Conservation (phyloP, 2,329 filamentous ascomycete genomes). For the Colletotrichum tofieldiae region DNA sequence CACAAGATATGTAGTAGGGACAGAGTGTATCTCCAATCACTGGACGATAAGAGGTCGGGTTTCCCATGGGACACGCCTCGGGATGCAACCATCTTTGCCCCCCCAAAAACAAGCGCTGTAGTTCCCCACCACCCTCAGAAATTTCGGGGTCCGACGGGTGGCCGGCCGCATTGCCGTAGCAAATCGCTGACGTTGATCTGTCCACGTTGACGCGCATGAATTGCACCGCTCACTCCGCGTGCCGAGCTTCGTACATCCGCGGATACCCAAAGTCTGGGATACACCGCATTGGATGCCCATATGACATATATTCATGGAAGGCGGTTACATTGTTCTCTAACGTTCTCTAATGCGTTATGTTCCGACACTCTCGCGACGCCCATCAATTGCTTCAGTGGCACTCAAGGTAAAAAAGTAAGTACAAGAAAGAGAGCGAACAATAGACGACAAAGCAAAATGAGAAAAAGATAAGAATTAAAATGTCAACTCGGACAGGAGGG, state of each 20-base stretch:
- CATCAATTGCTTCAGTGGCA: slow-evolving; percentile 15
- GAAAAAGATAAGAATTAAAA: background rate
- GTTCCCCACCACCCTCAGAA: slow-evolving; percentile 26
- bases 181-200: slow-evolving; percentile 31
- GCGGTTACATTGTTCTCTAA: background rate
- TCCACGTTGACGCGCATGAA: slow-evolving; percentile 36
- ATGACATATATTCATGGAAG: background rate
- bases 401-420: background rate
- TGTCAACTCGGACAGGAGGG: slow-evolving; percentile 36
- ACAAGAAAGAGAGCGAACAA: slow-evolving; percentile 11
- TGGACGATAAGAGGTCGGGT: background rate
- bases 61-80: slow-evolving; percentile 1
- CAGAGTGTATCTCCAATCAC: slow-evolving; percentile 8
- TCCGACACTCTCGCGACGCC: background rate
- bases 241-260: slow-evolving; percentile 25
- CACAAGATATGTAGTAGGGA: background rate
- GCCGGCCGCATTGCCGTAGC: slow-evolving; percentile 17
- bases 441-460: background rate
- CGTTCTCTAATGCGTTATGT: background rate
- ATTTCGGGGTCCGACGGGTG: slow-evolving; percentile 36
- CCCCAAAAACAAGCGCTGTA: background rate
- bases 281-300: background rate
- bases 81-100: slow-evolving; percentile 2
- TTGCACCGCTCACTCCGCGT: slow-evolving; percentile 15
- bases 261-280: slow-evolving; percentile 2